phyloP scores from a whole-genome alignment of 495 filamentous ascomycete genomes.

The Penicillium waksmanii region DNA sequence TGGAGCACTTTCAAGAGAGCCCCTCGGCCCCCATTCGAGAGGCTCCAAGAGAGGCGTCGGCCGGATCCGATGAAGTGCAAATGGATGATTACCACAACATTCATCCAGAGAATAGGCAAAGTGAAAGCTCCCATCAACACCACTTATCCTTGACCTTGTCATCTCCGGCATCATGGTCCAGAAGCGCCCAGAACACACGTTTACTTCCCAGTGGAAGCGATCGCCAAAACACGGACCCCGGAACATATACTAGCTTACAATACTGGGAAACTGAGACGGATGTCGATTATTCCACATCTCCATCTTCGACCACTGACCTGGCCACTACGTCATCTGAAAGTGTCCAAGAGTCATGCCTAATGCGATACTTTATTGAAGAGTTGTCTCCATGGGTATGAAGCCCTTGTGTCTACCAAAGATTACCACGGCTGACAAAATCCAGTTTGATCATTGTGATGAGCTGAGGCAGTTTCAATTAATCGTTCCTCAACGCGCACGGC shows the following conservation, averaged over 20 bases:
- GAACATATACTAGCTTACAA: background rate
- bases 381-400: slow-evolving; percentile 33
- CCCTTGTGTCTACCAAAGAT: background rate
- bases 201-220: background rate
- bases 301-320: slow-evolving; percentile 6
- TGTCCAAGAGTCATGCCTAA: slow-evolving; percentile 28
- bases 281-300: slow-evolving; percentile 1
- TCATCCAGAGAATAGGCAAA: background rate
- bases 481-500: slow-evolving; percentile 25
- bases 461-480: slow-evolving; percentile 28
- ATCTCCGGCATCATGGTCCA: background rate
- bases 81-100: background rate
- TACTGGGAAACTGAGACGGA: background rate
- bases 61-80: background rate
- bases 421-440: background rate
- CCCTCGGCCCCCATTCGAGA: background rate
- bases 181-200: background rate
- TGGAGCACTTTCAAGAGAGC: background rate
- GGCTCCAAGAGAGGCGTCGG: background rate
- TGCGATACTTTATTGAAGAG: slow-evolving; percentile 35
- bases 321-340: background rate
- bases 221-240: background rate
- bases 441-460: slow-evolving; percentile 38
- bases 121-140: background rate
- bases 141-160: background rate